These are phyloP conservation scores for Fusarium cicatricum DNA, from an alignment of 2,329 filamentous ascomycete genomes.

Conservation along the genomic window DNA sequence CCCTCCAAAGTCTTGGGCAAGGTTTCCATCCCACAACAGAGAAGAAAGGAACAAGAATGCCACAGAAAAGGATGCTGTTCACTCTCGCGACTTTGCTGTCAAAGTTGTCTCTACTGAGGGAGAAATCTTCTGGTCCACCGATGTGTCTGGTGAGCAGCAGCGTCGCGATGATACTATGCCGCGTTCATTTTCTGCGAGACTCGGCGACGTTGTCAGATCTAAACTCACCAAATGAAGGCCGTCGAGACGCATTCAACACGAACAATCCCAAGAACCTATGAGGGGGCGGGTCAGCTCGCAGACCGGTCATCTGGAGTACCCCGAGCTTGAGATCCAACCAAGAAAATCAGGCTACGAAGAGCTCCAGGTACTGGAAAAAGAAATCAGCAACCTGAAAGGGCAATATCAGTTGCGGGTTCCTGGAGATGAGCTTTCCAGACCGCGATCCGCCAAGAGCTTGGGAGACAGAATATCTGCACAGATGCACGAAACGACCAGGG, in stretches of 20 bases:
- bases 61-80: slow-evolving; percentile 37
- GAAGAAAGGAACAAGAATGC: slow-evolving; percentile 41
- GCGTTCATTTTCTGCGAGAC: slow-evolving; percentile 42
- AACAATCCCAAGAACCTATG: not conserved
- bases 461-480: slow-evolving; percentile 31
- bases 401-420: not conserved
- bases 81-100: slow-evolving; percentile 43
- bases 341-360: slow-evolving; percentile 35
- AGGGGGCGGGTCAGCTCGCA: not conserved
- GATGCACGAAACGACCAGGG: slow-evolving; percentile 23
- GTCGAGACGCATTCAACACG: slow-evolving; percentile 4
- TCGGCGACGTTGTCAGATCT: slow-evolving; percentile 42
- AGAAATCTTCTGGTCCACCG: slow-evolving; percentile 40
- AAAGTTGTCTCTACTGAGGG: slow-evolving; percentile 29
- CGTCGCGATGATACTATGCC: slow-evolving; percentile 11
- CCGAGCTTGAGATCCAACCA: slow-evolving; percentile 37
- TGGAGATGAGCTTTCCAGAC: slow-evolving; percentile 2
- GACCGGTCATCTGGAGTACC: slow-evolving; percentile 30
- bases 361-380: slow-evolving; percentile 29
- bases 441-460: slow-evolving; percentile 24
- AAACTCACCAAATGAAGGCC: slow-evolving; percentile 23
- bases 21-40: slow-evolving; percentile 45
- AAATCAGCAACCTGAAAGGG: slow-evolving; percentile 33
- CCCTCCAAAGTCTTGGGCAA: slow-evolving; percentile 47
- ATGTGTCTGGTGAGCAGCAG: slow-evolving; percentile 16